phyloP scores from a whole-genome alignment of 2,329 filamentous ascomycete genomes.

The Xylariaceae sp. region DNA sequence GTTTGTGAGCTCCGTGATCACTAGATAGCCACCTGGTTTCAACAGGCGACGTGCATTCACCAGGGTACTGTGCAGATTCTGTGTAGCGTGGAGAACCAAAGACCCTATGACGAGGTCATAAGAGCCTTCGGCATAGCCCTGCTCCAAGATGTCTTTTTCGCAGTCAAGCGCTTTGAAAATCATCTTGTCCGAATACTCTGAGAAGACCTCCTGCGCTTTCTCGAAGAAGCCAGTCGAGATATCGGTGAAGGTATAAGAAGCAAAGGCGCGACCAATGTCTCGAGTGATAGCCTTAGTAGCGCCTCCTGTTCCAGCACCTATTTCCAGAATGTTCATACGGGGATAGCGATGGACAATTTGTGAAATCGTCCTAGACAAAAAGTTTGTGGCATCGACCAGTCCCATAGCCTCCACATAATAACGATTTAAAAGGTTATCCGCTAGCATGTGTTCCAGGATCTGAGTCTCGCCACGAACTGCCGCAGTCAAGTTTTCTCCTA shows the following conservation, averaged over 20 bases:
- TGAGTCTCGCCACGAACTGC: slow-evolving; percentile 42
- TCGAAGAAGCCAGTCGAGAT: slow-evolving; percentile 17
- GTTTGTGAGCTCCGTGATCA: slow-evolving; percentile 50
- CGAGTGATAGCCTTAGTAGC: slow-evolving; percentile 8
- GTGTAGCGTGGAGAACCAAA: slow-evolving; percentile 49
- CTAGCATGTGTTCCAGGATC: slow-evolving; percentile 44
- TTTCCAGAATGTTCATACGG: slow-evolving; percentile 45
- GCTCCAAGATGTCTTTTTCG: slow-evolving; percentile 32
- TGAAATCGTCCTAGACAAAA: slow-evolving; percentile 38
- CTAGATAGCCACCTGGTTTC: slow-evolving; percentile 53
- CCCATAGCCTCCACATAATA: too few species aligned
- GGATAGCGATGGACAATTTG: slow-evolving; percentile 42
- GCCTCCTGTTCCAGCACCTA: slow-evolving; percentile 33
- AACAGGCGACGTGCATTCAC: slow-evolving; percentile 47
- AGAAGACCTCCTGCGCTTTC: background rate
- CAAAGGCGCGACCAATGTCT: slow-evolving; percentile 7
- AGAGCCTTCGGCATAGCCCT: slow-evolving; percentile 41
- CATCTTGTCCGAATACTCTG: background rate
- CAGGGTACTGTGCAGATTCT: slow-evolving; percentile 32
- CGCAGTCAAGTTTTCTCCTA: slow-evolving; percentile 43
- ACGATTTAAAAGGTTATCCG: slow-evolving; percentile 41
- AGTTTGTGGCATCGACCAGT: too few species aligned
- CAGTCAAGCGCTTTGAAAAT: slow-evolving; percentile 10
- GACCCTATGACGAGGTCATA: slow-evolving; percentile 51
- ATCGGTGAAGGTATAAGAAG: slow-evolving; percentile 20